These are phyloP conservation scores for Brasenia schreberi DNA, from an alignment of 164 flowering plant species.

Conservation along the genomic window DNA sequence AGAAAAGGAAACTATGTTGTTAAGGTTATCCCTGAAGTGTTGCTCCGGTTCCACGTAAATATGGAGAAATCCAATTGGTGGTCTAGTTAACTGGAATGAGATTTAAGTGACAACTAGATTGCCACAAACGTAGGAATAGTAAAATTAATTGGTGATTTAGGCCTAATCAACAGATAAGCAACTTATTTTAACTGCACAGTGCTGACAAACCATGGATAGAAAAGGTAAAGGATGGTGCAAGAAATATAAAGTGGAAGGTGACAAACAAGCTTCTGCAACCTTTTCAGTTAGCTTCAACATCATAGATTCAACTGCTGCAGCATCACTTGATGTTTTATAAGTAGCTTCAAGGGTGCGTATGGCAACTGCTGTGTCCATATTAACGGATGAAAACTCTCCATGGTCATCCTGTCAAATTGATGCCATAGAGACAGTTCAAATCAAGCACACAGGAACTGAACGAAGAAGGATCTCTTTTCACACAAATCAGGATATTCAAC, in stretches of 20 bases:
- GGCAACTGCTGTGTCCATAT: conserved; percentile 98
- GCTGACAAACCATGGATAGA: neutral
- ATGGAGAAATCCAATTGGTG: no score
- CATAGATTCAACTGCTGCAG: conserved; percentile 84
- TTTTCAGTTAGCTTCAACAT: conserved; percentile 68
- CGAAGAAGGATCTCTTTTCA: neutral
- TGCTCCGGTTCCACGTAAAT: no score
- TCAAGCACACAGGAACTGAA: neutral
- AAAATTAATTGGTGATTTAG: no score
- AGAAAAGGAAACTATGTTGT: no score
- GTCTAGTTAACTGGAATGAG: no score
- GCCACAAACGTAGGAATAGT: no score
- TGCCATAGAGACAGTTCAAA: neutral
- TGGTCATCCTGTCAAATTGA: conserved; percentile 66
- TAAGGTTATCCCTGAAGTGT: no score
- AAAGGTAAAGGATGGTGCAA: neutral
- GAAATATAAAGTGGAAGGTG: neutral
- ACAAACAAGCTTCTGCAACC: conserved; percentile 21
- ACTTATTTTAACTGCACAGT: no score
- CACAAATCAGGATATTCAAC: neutral
- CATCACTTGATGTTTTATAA: conserved; percentile 89
- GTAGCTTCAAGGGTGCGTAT: conserved; percentile 98
- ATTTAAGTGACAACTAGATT: no score
- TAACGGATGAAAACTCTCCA: conserved; percentile 91
- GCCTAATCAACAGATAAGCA: no score